Base-by-base conservation (phyloP, 768 basidiomycete genomes). In the Pulveroboletus sp. region DNA sequence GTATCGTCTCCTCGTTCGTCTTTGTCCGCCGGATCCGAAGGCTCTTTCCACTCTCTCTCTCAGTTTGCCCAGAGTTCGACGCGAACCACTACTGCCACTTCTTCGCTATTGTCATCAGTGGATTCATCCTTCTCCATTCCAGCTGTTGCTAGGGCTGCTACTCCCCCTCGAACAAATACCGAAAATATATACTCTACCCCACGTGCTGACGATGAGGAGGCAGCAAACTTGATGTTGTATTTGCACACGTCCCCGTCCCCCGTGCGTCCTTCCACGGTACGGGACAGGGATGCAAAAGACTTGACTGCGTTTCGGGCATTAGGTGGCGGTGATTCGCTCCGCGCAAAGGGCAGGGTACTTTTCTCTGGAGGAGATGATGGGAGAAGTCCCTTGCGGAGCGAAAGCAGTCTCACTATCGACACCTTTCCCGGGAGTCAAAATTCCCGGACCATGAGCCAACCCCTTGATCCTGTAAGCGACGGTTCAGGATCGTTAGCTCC, bases 161-260 rank as follows among this genome's bases (percentile, higher is more conserved):
- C 72, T 33, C 71, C 76, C 6, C 69, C 74, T 3, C 66, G 69
- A 31, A 35, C 53, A 4, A 59, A 59, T 1, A 50, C 52, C 3
- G 55, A 71, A 69, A 70, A 57, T 62, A 56, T 39, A 64, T 36
- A 80, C 71, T 38, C 79, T 73, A 62, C 78, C 61, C 50, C 76
- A 75, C 53, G 80, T 71, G 81, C 82, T 30, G 87, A 89, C 64
- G 84, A 81, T 53, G 66, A 68, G 32, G 90, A 92, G 60, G 90
- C 89, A 0, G 89, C 90, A n/a, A 87, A 89, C 61, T 69, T 91
- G 39, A 86, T 93, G 81, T 71, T 92, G 18, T 88, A 80, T 69
- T 78, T 93, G 44, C 89, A 90, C 37, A 90, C 89, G 6, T 90
- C 87, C 1, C 89, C 89, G 0, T 90, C 88, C 0, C 89, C 89